phyloP scores from a whole-genome alignment of 2,329 filamentous ascomycete genomes.

The Ophiostoma triangulosporum region DNA sequence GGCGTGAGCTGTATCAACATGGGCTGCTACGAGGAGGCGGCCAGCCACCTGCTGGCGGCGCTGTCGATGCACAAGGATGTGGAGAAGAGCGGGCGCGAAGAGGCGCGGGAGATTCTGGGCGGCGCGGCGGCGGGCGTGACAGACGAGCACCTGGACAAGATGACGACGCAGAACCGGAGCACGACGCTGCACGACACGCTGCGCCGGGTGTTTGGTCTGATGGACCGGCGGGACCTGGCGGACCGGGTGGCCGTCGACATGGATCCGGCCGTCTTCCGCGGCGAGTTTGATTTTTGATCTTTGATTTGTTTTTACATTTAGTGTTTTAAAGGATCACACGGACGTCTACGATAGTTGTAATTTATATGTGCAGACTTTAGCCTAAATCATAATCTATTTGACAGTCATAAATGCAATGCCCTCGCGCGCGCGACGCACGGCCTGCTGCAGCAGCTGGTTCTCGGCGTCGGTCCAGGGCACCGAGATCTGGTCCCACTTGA shows the following conservation, averaged over 20 bases:
- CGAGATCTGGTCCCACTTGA: slow-evolving; percentile 52
- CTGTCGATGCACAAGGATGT: slow-evolving; percentile 92
- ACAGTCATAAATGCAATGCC: slow-evolving; percentile 53
- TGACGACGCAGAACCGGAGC: slow-evolving; percentile 90
- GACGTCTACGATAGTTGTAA: not conserved
- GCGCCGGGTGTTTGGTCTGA: slow-evolving; percentile 87
- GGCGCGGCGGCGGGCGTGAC: slow-evolving; percentile 31
- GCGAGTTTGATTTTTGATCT: slow-evolving; percentile 72
- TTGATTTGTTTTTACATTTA: slow-evolving; percentile 56
- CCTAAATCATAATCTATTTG: slow-evolving; percentile 27
- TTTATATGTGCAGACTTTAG: too few relatives aligned
- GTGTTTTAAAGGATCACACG: not conserved
- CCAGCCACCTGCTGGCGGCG: slow-evolving; percentile 81
- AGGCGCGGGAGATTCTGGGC: slow-evolving; percentile 70
- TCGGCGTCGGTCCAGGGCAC: slow-evolving; percentile 56
- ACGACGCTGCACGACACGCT: slow-evolving; percentile 95
- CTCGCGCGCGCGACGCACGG: slow-evolving; percentile 41
- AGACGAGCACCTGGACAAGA: slow-evolving; percentile 68
- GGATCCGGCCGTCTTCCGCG: slow-evolving; percentile 77
- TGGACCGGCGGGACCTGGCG: slow-evolving; percentile 77
- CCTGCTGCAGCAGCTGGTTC: slow-evolving; percentile 46
- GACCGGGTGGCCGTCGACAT: slow-evolving; percentile 82
- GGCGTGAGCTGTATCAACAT: slow-evolving; percentile 97
- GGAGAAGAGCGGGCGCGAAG: slow-evolving; percentile 69
- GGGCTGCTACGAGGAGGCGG: slow-evolving; percentile 84